Conservation (phyloP, 2,329 filamentous ascomycete genomes). For the Penicillium sp. region DNA sequence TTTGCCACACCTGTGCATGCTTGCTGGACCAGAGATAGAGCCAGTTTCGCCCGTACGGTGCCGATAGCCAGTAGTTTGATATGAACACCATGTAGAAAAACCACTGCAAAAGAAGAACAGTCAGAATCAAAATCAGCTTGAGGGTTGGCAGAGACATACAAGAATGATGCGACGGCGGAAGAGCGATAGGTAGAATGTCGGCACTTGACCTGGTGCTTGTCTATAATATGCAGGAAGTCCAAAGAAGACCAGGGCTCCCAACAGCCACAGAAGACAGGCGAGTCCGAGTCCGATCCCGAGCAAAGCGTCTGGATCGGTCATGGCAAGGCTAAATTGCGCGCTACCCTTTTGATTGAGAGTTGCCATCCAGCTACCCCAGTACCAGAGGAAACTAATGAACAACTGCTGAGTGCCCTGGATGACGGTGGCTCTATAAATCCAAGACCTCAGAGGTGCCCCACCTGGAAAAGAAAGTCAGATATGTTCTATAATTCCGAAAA, state of each 20-base stretch:
- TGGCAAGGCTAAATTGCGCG: constrained; percentile 33
- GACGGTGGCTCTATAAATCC: constrained; percentile 64
- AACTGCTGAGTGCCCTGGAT: constrained; percentile 67
- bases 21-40: constrained; percentile 58
- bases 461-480: constrained; percentile 43
- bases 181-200: constrained; percentile 64
- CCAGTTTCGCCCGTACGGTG: constrained; percentile 68
- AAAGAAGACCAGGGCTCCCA: constrained; percentile 56
- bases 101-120: constrained; percentile 42
- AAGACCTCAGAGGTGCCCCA: constrained; percentile 60
- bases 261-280: constrained; percentile 55
- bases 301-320: constrained; percentile 46
- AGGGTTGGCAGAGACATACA: constrained; percentile 36
- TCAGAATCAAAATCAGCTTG: not conserved
- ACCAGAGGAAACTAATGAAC: constrained; percentile 65
- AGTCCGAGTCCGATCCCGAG: constrained; percentile 59
- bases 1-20: constrained; percentile 56
- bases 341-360: constrained; percentile 44
- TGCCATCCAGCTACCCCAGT: constrained; percentile 59
- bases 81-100: constrained; percentile 61
- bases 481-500: not conserved
- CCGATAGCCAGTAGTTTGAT: constrained; percentile 67
- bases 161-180: constrained; percentile 56
- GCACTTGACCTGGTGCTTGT: constrained; percentile 62
- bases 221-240: constrained; percentile 67